phyloP scores from a whole-genome alignment of 169 alveolate species.

The Cryptosporidium xiaoi region DNA sequence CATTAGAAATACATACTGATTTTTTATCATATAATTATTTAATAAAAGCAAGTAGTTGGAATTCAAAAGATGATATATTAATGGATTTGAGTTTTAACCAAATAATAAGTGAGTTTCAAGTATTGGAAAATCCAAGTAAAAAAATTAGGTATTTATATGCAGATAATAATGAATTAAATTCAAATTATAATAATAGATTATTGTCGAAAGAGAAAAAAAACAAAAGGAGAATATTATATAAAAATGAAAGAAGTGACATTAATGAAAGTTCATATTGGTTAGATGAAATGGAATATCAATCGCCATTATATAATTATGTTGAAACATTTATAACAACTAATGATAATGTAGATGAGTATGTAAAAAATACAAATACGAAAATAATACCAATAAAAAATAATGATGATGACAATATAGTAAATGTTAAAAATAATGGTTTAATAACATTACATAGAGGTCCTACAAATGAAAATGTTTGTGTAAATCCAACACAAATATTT shows the following conservation, averaged over 20 bases:
- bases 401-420: slow-evolving; percentile 3
- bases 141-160: slow-evolving; percentile 44
- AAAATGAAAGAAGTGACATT: neutral
- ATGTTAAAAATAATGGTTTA: slow-evolving; percentile 47
- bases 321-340: slow-evolving; percentile 53
- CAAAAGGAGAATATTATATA: slow-evolving; percentile 4
- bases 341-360: neutral
- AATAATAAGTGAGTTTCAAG: slow-evolving; percentile 47
- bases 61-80: slow-evolving; percentile 59
- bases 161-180: slow-evolving; percentile 3
- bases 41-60: slow-evolving; percentile 67
- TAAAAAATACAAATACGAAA: neutral
- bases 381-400: neutral
- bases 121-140: slow-evolving; percentile 69
- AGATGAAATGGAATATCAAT: slow-evolving; percentile 75
- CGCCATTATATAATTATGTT: slow-evolving; percentile 64
- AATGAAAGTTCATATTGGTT: slow-evolving; percentile 46
- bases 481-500: slow-evolving; percentile 70
- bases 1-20: slow-evolving; percentile 66
- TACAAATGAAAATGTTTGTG: slow-evolving; percentile 70
- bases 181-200: neutral
- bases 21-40: slow-evolving; percentile 69
- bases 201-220: slow-evolving; percentile 4
- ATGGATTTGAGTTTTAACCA: slow-evolving; percentile 52
- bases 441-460: slow-evolving; percentile 70